Evolutionary conservation across 345 rosid species (phyloP).

Genomic region (Salix purpurea): DNA sequence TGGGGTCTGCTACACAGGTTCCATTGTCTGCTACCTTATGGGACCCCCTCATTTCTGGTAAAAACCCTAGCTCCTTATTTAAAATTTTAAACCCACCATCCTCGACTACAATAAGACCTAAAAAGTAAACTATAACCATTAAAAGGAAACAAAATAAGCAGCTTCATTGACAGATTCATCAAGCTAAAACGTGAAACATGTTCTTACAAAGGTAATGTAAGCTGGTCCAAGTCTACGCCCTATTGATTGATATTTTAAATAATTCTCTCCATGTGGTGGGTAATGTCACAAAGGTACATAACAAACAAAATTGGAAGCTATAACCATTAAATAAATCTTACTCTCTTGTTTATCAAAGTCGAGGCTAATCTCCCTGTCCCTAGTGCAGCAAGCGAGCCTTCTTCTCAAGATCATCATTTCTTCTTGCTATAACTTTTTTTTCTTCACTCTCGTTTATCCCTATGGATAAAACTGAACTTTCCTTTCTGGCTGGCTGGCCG

Average conservation of each 20-base stretch:
- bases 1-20: not conserved
- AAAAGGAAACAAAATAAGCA: not conserved
- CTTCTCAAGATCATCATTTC: slow-evolving; percentile 56
- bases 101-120: not conserved
- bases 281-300: slow-evolving; percentile 2
- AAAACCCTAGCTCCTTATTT: not conserved
- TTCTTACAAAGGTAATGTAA: not conserved
- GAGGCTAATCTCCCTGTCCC: slow-evolving; percentile 66
- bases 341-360: slow-evolving; percentile 84
- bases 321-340: slow-evolving; percentile 26
- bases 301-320: not conserved
- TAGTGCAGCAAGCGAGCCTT: slow-evolving; percentile 68
- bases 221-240: not conserved
- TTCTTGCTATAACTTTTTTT: not conserved
- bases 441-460: not conserved
- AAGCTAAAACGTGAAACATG: not conserved
- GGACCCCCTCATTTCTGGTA: not conserved
- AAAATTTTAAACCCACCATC: not conserved
- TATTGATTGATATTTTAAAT: not conserved
- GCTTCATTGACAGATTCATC: not conserved
- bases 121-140: not conserved
- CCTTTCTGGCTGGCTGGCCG: not conserved
- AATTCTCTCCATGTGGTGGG: not conserved
- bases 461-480: not conserved
- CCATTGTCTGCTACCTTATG: not conserved